These are phyloP conservation scores for Gentiana straminea DNA, from an alignment of 257 asterid species.

Conservation along the genomic window DNA sequence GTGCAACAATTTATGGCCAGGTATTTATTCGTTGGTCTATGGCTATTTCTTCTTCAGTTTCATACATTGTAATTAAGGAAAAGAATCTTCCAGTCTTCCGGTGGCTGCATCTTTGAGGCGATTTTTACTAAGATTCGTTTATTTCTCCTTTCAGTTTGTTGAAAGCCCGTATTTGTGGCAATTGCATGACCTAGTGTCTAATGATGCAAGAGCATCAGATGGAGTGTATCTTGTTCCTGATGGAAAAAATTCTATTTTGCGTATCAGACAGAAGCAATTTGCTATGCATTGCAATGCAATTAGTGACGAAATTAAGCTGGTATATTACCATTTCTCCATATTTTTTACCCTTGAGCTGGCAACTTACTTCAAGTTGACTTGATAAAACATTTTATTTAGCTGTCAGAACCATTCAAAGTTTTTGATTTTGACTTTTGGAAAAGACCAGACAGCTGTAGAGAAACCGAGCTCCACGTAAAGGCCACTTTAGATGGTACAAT, in stretches of 20 bases:
- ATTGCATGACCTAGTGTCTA: constrained; percentile 55
- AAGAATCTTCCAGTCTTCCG: neutral
- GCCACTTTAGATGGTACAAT: constrained; percentile 64
- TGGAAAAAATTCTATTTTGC: constrained; percentile 36
- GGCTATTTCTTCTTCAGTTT: neutral
- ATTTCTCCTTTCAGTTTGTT: constrained; percentile 46
- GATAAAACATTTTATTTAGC: constrained; percentile 37
- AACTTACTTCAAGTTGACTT: constrained; percentile 6
- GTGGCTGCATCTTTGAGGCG: neutral
- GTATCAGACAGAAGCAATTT: constrained; percentile 48
- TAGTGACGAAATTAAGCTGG: constrained; percentile 64
- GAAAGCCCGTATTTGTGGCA: constrained; percentile 64
- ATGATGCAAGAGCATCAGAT: constrained; percentile 57
- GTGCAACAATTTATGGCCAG: constrained; percentile 86
- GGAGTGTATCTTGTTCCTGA: constrained; percentile 61
- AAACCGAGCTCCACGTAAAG: constrained; percentile 50
- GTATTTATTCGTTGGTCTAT: constrained; percentile 22
- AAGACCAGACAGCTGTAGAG: constrained; percentile 71
- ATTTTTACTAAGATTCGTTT: neutral
- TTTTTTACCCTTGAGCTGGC: neutral
- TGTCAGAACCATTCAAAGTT: constrained; percentile 86
- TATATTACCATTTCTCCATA: constrained; percentile 23
- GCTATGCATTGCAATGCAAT: constrained; percentile 89
- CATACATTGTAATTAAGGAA: neutral
- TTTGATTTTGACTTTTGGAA: constrained; percentile 95